Evolutionary conservation across 2,329 filamentous ascomycete species (phyloP), one percentile per base, ranked within the genome.

Genomic region (Coniochaeta sp.): DNA sequence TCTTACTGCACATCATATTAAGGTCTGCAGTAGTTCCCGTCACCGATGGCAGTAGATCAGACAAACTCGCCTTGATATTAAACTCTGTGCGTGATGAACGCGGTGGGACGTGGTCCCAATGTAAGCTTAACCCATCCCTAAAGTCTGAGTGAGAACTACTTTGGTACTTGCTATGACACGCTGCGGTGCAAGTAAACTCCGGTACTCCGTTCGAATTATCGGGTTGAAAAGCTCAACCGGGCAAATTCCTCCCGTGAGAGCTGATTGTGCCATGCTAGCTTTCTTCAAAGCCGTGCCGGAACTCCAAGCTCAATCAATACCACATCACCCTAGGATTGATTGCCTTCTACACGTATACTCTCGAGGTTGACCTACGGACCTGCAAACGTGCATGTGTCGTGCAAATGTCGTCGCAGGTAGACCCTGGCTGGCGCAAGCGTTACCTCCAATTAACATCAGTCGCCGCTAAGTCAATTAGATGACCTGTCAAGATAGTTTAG

Each of bases 401-500:
- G 34, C 34, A 36, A 36, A n/a, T 40, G 38, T 40, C 38, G 9
- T 31, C 24, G 47, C 26, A 2, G 22, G 47, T 52, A 31, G 43
- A 47, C 19, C 43, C 43, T 47, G 6, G 11, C 43, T 47, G 6
- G 11, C 22, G 43, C 26, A 26, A 24, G 43, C 22, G 43, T 47
- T 47, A 26, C 60, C 60, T 59, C 62, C 60, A 62, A 59, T 33
- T 59, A 59, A 61, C 40, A 36, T 57, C 33, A 52, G 26, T 31
- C 17, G 47, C 47, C 47, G 47, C 47, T 31, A 52, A 52, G 43
- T 52, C 31, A 60, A 60, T 62, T 59, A 64, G 63, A 57, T 57
- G 62, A 62, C 62, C 64, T 61, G 60, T 62, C 60, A 63, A 58
- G 60, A 64, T 56, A 58, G 61, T 64, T 68, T 70, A 67, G 69